Percentiles rank a stretch among this genome's conserved stretches.
phyloP scores from a whole-genome alignment of 2,329 filamentous ascomycete genomes.

The Cladosporium sp. region DNA sequence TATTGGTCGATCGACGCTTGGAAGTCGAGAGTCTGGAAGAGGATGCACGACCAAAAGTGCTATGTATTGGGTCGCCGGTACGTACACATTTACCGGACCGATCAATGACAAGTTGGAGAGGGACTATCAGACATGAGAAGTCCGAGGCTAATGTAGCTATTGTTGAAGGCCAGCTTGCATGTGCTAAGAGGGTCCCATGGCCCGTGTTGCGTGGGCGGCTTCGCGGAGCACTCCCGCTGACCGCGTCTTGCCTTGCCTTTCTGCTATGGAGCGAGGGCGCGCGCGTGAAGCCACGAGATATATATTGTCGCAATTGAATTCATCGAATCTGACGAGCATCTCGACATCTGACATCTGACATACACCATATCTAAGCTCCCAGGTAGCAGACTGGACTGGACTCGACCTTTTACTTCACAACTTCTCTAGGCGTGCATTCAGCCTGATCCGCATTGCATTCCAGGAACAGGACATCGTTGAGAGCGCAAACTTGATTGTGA shows the following conservation, averaged over 20 bases:
- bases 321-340: neutral
- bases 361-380: neutral
- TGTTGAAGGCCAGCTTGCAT: constrained; percentile 7
- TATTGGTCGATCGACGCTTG: neutral
- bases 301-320: neutral
- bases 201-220: neutral
- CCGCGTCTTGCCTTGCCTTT: constrained; percentile 5
- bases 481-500: neutral
- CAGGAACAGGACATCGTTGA: neutral
- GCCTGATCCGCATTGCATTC: neutral
- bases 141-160: neutral
- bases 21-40: neutral
- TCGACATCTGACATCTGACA: neutral
- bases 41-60: constrained; percentile 1
- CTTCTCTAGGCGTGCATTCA: neutral
- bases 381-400: neutral
- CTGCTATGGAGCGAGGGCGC: neutral
- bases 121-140: neutral
- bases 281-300: neutral
- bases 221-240: neutral
- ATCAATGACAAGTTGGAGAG: neutral
- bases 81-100: neutral
- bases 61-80: neutral
- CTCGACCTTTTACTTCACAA: neutral
- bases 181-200: constrained; percentile 2